phyloP scores from a whole-genome alignment of 2,329 filamentous ascomycete genomes.

The Ambrosiella cleistominuta region DNA sequence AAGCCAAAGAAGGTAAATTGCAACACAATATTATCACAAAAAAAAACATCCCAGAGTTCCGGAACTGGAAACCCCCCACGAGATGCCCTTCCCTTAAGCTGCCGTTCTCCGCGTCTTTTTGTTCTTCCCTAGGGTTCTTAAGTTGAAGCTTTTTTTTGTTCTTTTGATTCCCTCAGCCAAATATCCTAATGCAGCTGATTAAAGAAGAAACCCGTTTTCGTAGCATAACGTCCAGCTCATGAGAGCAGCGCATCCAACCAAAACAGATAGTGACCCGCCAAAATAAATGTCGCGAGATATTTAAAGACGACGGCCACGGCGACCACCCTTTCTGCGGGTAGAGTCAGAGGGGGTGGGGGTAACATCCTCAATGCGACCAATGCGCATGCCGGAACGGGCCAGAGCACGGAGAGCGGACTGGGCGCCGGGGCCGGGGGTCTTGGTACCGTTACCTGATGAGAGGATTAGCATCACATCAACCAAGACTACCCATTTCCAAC shows the following conservation, averaged over 20 bases:
- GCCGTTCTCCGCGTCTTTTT: slow-evolving; percentile 14
- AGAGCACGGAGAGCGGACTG: slow-evolving; percentile 98
- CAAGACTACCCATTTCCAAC: neutral
- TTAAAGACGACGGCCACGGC: slow-evolving; percentile 99
- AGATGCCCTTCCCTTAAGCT: neutral
- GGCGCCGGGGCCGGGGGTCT: slow-evolving; percentile 97
- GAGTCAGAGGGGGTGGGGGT: slow-evolving; percentile 98
- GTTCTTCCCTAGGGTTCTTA: slow-evolving; percentile 14
- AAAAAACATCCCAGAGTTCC: neutral
- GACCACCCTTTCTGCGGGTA: slow-evolving; percentile 99
- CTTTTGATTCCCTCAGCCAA: slow-evolving; percentile 14
- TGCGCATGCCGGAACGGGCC: slow-evolving; percentile 98
- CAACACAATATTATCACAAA: neutral
- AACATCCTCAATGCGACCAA: slow-evolving; percentile 98
- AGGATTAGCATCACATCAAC: slow-evolving; percentile 4
- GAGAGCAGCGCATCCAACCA: slow-evolving; percentile 12
- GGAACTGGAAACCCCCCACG: neutral
- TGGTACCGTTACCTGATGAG: slow-evolving; percentile 77
- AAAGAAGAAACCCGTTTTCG: slow-evolving; percentile 14
- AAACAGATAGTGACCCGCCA: slow-evolving; percentile 11
- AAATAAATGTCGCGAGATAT: slow-evolving; percentile 16
- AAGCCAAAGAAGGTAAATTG: neutral
- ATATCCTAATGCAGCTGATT: slow-evolving; percentile 12
- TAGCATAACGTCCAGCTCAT: slow-evolving; percentile 12
- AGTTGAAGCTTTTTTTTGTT: slow-evolving; percentile 12